These are phyloP conservation scores for Saraca asoca DNA, from an alignment of 331 rosid species.

Conservation along the genomic window DNA sequence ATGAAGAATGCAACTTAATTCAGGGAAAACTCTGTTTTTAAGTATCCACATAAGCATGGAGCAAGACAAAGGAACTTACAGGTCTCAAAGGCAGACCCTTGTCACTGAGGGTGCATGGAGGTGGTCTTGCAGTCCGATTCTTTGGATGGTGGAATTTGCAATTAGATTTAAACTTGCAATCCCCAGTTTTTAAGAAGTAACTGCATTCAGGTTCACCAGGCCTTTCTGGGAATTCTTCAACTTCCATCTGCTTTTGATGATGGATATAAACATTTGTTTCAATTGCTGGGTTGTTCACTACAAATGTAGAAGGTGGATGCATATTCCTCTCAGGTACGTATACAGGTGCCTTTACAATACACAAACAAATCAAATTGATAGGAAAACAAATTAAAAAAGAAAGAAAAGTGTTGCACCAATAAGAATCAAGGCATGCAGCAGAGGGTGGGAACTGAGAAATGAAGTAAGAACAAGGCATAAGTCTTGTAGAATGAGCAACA, in stretches of 20 bases:
- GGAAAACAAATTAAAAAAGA: slow-evolving; percentile 16
- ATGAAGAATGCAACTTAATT: not conserved
- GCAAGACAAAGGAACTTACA: slow-evolving; percentile 50
- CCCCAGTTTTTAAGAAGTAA: slow-evolving; percentile 87
- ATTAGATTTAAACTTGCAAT: slow-evolving; percentile 77
- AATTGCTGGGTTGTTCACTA: slow-evolving; percentile 51
- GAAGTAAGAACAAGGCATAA: not conserved
- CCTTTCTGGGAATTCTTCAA: slow-evolving; percentile 79
- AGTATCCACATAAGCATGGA: slow-evolving; percentile 6
- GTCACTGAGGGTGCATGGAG: slow-evolving; percentile 66
- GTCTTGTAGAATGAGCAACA: not conserved
- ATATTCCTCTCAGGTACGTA: slow-evolving; percentile 64
- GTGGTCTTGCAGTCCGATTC: slow-evolving; percentile 48
- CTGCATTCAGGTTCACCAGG: slow-evolving; percentile 93
- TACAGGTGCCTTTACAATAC: slow-evolving; percentile 61
- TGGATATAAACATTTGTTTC: slow-evolving; percentile 59
- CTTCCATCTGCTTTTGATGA: slow-evolving; percentile 50
- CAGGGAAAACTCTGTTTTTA: not conserved
- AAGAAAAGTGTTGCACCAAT: slow-evolving; percentile 10
- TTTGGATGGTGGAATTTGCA: slow-evolving; percentile 96
- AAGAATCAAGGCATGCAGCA: slow-evolving; percentile 9
- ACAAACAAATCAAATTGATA: slow-evolving; percentile 32
- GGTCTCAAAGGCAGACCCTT: slow-evolving; percentile 98
- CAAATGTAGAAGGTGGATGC: slow-evolving; percentile 60
- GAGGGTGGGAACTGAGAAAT: not conserved